Evolutionary conservation across 106 monocot genomes (phyloP), one percentile per base, ranked within the genome.

Genomic region (Phalaenopsis aphrodite): DNA sequence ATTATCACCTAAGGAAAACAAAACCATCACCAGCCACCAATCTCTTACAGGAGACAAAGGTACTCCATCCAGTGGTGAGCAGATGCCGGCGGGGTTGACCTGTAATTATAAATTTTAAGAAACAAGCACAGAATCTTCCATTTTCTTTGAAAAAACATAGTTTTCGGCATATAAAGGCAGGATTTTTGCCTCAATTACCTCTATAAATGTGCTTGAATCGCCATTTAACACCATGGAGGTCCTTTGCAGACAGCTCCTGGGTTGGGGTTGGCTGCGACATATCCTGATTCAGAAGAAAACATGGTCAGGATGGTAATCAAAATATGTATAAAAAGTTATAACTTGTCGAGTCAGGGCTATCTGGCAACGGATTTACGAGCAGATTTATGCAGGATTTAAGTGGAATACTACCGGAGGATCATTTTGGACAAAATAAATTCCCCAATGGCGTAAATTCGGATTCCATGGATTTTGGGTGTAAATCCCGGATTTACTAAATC

Each of bases 11-110:
- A 61, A 87, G 58, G 46, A 87, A 90, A 43, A 87, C 80, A 72
- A 90, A 85, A 23, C 79, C 79, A 79, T 85, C 85, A 7, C 87
- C 85, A 30, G 85, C 83, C 48, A 83, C 87, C 68, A 85, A 79
- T 87, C 82, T 85, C 81, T 90, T 87, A 0, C 90, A 88, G 17
- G 90, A 90, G 15, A 93, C 92, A 77, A 93, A 93, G 23, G 87
- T 90, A 77, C 92, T 93, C 90, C 85, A 85, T 30, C 87, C 87
- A 3, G 85, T 87, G 4, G 87, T 87, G n/a, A 90, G 90, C 72
- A 90, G 30, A 85, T 90, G 90, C 79, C 90, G 83, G 41, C 90
- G 58, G 61, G 90, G 90, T 83, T 90, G 90, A 41, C 89, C 86
- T 89, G 80, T 7, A 7, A 56, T 79, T 42, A 8, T 43, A 48